A percentile compares a stretch with the other conserved stretches of the same genome.
Conservation (phyloP, 2,329 filamentous ascomycete genomes). For the Proliferodiscus dingleyae region DNA sequence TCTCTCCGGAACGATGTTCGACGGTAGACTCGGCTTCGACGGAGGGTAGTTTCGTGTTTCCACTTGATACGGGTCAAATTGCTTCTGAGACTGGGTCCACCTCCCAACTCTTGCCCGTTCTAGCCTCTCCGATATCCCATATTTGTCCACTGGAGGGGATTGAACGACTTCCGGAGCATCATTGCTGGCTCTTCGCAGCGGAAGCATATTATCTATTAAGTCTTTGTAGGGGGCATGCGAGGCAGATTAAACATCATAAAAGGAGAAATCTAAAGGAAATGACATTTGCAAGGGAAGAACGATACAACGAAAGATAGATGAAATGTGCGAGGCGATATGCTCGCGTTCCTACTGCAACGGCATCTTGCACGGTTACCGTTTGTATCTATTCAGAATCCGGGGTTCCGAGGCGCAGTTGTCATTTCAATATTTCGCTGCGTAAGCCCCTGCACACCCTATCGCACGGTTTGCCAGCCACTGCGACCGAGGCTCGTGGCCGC, state of each 20-base stretch:
- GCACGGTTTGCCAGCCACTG: neutral
- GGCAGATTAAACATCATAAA: neutral
- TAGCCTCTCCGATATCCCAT: constrained; percentile 2
- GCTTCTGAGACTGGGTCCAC: constrained; percentile 7
- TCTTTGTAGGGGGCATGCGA: neutral
- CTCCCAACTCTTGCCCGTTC: constrained; percentile 2
- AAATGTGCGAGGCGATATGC: neutral
- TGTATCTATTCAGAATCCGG: neutral
- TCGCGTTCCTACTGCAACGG: neutral
- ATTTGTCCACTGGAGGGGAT: neutral
- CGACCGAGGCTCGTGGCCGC: neutral
- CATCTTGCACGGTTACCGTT: neutral
- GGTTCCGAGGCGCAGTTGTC: neutral
- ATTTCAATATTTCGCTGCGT: constrained; percentile 1
- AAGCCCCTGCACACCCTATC: neutral
- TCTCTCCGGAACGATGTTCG: neutral
- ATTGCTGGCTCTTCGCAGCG: constrained; percentile 8
- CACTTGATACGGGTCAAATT: constrained; percentile 3
- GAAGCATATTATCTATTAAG: neutral
- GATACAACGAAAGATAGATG: neutral
- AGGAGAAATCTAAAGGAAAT: neutral
- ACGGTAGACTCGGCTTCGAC: neutral
- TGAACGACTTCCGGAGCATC: constrained; percentile 7
- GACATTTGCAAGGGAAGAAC: neutral
- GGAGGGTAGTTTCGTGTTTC: constrained; percentile 6